A percentile compares a stretch with the other conserved stretches of the same genome.
These are phyloP conservation scores for Lolium perenne DNA, from an alignment of 176 grass and related monocot species.

Conservation along the genomic window DNA sequence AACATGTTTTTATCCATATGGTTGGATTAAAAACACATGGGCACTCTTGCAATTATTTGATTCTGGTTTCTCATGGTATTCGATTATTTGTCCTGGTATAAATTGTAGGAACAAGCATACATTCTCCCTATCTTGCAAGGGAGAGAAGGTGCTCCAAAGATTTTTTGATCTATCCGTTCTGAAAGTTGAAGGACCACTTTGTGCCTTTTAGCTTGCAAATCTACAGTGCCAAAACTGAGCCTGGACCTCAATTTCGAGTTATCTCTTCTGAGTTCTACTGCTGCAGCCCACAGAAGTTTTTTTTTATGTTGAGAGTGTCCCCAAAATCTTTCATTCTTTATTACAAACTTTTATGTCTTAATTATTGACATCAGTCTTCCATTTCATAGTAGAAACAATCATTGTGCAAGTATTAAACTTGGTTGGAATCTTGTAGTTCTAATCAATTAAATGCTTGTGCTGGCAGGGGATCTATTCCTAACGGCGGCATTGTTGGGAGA, in stretches of 20 bases:
- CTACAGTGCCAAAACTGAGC: constrained; percentile 2
- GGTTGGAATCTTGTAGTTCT: neutral
- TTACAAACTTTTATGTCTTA: no score
- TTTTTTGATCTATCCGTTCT: constrained; percentile 38
- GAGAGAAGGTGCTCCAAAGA: no score
- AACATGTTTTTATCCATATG: no score
- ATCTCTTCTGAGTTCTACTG: neutral
- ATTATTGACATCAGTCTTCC: neutral
- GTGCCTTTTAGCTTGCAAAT: constrained; percentile 37
- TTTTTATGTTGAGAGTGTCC: neutral
- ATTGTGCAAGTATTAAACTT: neutral
- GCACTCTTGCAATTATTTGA: no score
- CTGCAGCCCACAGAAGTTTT: neutral
- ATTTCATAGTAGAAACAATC: neutral
- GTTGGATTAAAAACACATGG: no score
- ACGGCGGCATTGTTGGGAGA: constrained; percentile 49
- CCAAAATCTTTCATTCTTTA: no score
- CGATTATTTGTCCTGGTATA: no score
- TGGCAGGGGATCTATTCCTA: constrained; percentile 54
- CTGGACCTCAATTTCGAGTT: neutral
- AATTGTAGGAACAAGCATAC: no score
- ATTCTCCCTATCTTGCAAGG: no score
- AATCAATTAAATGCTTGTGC: constrained; percentile 20
- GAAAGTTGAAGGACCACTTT: constrained; percentile 54
- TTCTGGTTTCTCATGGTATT: no score